phyloP scores from a whole-genome alignment of 2,329 filamentous ascomycete species.

The Sclerotinia trifoliorum region DNA sequence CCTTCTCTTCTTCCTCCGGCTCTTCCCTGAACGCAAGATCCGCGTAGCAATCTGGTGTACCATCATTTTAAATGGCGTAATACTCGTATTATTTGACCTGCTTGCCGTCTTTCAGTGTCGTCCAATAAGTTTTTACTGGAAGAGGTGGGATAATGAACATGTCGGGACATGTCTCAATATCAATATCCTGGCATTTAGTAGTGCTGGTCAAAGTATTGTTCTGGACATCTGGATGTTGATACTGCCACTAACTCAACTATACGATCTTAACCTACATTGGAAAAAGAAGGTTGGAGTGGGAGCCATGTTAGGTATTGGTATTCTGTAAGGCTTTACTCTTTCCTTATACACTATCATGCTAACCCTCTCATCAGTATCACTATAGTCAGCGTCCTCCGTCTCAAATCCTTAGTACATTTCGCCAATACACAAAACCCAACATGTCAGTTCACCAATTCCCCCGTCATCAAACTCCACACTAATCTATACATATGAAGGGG shows the following conservation, averaged over 20 bases:
- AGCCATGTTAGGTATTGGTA: conserved; percentile 52
- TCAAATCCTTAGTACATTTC: conserved; percentile 9
- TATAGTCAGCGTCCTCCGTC: conserved; percentile 10
- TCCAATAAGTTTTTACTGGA: conserved; percentile 55
- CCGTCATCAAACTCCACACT: background rate
- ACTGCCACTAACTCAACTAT: conserved; percentile 49
- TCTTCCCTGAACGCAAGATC: conserved; percentile 26
- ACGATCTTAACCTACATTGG: conserved; percentile 45
- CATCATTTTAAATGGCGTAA: conserved; percentile 21
- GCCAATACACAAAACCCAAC: conserved; percentile 20
- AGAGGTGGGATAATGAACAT: conserved; percentile 49
- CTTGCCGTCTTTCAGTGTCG: conserved; percentile 44
- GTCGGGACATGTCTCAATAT: conserved; percentile 50
- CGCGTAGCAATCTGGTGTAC: conserved; percentile 17
- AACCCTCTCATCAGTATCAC: background rate
- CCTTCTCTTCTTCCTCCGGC: conserved; percentile 29
- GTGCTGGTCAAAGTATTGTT: conserved; percentile 52
- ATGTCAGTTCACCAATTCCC: background rate
- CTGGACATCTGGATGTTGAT: conserved; percentile 53
- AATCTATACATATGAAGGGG: conserved; percentile 15
- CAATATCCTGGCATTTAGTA: conserved; percentile 51
- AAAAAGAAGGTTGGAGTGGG: conserved; percentile 49
- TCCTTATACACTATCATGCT: background rate
- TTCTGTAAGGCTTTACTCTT: conserved; percentile 36
- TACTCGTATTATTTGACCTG: conserved; percentile 24